Conservation (phyloP, 2,329 filamentous ascomycete species). For the Coniochaeta hoffmannii region DNA sequence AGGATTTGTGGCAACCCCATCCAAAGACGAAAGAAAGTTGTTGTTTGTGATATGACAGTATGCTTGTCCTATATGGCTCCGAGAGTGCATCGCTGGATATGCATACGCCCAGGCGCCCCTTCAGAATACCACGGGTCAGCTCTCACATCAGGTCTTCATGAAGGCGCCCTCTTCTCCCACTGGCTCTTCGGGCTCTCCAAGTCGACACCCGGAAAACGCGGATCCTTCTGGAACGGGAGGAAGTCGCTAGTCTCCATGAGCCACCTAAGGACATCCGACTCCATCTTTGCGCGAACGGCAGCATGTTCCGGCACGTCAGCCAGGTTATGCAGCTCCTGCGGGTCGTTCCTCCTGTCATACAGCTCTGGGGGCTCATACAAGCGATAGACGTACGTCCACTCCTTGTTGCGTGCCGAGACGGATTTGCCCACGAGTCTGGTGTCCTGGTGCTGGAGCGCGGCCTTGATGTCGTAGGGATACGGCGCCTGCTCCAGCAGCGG, state of each 20-base stretch:
- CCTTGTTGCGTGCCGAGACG: constrained; percentile 25
- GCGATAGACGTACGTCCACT: constrained; percentile 35
- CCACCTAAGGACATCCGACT: constrained; percentile 29
- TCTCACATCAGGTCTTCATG: no score
- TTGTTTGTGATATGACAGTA: background rate
- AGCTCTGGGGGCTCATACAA: constrained; percentile 37
- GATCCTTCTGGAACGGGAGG: constrained; percentile 26
- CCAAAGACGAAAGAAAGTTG: background rate
- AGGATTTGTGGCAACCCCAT: no score
- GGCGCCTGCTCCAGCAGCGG: constrained; percentile 34
- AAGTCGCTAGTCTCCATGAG: constrained; percentile 25
- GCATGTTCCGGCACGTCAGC: constrained; percentile 20
- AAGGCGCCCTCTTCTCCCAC: constrained; percentile 1
- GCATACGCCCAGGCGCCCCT: background rate
- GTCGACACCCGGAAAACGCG: constrained; percentile 25
- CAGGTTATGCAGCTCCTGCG: constrained; percentile 30
- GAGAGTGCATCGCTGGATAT: background rate
- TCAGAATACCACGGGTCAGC: background rate
- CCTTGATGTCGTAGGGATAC: constrained; percentile 39
- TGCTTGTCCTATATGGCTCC: background rate
- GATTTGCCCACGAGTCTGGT: constrained; percentile 34
- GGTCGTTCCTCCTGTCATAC: constrained; percentile 29
- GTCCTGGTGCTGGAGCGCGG: constrained; percentile 35
- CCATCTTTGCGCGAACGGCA: constrained; percentile 14
- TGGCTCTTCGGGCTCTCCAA: constrained; percentile 18